phyloP scores from a whole-genome alignment of 202 grass and related monocot species.

The Elaeis oleifera region DNA sequence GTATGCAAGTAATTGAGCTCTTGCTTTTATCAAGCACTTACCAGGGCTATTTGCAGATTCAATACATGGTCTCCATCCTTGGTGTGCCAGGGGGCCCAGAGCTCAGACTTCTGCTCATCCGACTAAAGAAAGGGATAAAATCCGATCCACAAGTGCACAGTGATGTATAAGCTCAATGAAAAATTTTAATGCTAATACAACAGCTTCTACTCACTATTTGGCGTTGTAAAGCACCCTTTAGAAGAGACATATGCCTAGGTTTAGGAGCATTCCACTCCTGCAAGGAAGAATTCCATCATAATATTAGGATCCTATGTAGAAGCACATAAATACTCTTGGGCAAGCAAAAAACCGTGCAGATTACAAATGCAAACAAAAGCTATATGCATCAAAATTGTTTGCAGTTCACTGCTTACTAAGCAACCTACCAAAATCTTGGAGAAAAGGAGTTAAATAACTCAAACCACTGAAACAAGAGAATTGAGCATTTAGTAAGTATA shows the following conservation, averaged over 20 bases:
- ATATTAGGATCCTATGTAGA: neutral
- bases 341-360: no score
- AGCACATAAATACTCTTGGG: no score
- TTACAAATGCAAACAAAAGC: no score
- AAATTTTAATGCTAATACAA: constrained; percentile 8
- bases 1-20: no score
- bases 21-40: constrained; percentile 30
- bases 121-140: constrained; percentile 34
- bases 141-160: neutral
- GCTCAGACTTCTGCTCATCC: constrained; percentile 48
- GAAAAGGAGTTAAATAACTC: no score
- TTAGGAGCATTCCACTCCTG: constrained; percentile 93
- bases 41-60: constrained; percentile 30
- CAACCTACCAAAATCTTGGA: no score
- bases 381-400: no score
- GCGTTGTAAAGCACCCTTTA: constrained; percentile 41
- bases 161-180: no score
- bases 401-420: no score
- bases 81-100: constrained; percentile 58
- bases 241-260: constrained; percentile 58
- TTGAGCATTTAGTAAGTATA: no score
- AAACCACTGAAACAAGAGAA: no score
- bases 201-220: constrained; percentile 37
- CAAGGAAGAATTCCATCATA: constrained; percentile 8
- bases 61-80: constrained; percentile 77